These are phyloP conservation scores for Ophiobolus disseminans DNA, from an alignment of 2,329 filamentous ascomycete genomes.

Conservation along the genomic window DNA sequence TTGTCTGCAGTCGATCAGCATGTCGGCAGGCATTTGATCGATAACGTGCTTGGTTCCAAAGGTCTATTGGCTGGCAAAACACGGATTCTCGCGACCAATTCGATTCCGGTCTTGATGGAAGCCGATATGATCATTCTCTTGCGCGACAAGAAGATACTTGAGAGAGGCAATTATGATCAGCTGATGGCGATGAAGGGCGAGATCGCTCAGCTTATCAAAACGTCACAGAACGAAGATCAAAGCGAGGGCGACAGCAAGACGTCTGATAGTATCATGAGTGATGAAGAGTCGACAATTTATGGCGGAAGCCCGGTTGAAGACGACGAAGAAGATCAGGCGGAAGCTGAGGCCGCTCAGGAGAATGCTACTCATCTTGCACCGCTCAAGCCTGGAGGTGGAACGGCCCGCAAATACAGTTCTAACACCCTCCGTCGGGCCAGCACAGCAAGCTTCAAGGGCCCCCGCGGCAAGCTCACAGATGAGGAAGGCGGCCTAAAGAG, in stretches of 20 bases:
- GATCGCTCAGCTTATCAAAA: slow-evolving; percentile 82
- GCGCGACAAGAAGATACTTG: slow-evolving; percentile 80
- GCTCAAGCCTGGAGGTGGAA: slow-evolving; percentile 67
- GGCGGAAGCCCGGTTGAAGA: slow-evolving; percentile 58
- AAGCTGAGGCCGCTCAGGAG: slow-evolving; percentile 70
- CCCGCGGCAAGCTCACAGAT: slow-evolving; percentile 81
- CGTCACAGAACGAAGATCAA: slow-evolving; percentile 66
- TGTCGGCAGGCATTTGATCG: slow-evolving; percentile 91
- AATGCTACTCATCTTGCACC: slow-evolving; percentile 73
- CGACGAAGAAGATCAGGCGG: slow-evolving; percentile 59
- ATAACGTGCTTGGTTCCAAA: slow-evolving; percentile 86
- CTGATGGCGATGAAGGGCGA: slow-evolving; percentile 93
- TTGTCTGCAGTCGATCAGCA: slow-evolving; percentile 98
- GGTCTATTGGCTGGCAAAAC: slow-evolving; percentile 87
- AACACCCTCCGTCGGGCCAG: slow-evolving; percentile 87
- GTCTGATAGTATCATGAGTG: slow-evolving; percentile 66
- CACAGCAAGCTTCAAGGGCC: slow-evolving; percentile 86
- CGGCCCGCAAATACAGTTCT: slow-evolving; percentile 71
- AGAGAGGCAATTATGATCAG: slow-evolving; percentile 89
- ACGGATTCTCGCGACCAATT: slow-evolving; percentile 91
- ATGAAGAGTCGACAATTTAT: slow-evolving; percentile 70
- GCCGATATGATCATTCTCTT: slow-evolving; percentile 88
- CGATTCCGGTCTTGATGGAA: slow-evolving; percentile 87
- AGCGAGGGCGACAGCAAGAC: slow-evolving; percentile 53
- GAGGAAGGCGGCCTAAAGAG: slow-evolving; percentile 80